Base-by-base conservation (phyloP, 1,139 yeast genomes). In the Saccharomyces hybrid region DNA sequence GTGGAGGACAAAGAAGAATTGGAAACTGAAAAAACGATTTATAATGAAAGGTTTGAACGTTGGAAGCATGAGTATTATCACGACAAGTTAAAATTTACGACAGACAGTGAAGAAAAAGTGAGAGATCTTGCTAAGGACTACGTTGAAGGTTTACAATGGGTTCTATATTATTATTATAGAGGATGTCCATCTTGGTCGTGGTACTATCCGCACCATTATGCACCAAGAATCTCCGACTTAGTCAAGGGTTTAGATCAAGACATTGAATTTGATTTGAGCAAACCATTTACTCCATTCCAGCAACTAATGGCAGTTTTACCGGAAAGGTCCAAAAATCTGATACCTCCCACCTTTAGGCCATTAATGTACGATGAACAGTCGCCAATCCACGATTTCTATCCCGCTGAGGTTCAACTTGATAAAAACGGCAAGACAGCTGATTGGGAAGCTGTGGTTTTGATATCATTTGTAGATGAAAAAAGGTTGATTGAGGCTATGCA, bases 281-380 rank as follows among this genome's bases (percentile, higher is more conserved):
- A 71, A 11, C 99, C 99, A 0, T 90, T 93, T 74, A 82, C 78
- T 57, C 99, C 99, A 8, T 93, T 89, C 71, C 95, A 93, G 69
- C 99, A 95, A 74, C 79, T 95, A 64, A 93, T 95, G 99, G 96
- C 97, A 13, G 99, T 95, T 28, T 77, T 95, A 61, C 99, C 99
- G 0, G 96, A 93, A 26, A 83, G 97, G 75, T 90, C 98, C 5
- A 82, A 81, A 57, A 78, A 79, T 53, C 79, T 93, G 61, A 83
- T 95, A 70, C 99, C 99, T 2, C 70, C 78, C 6, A 81, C 82
- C 38, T 87, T 86, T 68, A 80, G 96, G 70, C 80, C 84, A 5
- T 76, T 95, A 59, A 91, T 93, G 97, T 83, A 85, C n/a, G 97
- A 91, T 56, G 85, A 84, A 50, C 78, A 78, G 52, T 91, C 98